Evolutionary conservation across 441 rosid genomes (phyloP).

Genomic region (Arabidopsis lyrata): DNA sequence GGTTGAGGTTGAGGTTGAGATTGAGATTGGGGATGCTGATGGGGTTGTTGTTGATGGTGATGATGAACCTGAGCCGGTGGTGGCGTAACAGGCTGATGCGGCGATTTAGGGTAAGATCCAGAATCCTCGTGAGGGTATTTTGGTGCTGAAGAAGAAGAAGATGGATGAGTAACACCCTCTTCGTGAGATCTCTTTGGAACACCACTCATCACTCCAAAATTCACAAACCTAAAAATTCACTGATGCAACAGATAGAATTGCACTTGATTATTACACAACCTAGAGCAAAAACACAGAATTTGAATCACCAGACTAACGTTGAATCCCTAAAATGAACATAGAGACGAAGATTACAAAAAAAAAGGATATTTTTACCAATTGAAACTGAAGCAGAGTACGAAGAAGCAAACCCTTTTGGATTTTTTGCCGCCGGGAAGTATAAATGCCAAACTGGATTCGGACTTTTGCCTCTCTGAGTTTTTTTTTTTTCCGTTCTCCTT

Average conservation of each 20-base stretch:
- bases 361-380: slow-evolving; percentile 17
- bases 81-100: slow-evolving; percentile 52
- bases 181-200: slow-evolving; percentile 91
- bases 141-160: slow-evolving; percentile 67
- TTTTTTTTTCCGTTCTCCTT: neutral
- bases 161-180: slow-evolving; percentile 70
- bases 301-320: slow-evolving; percentile 20
- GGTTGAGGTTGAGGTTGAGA: slow-evolving; percentile 32
- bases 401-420: slow-evolving; percentile 20
- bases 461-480: slow-evolving; percentile 1
- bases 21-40: slow-evolving; percentile 36
- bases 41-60: slow-evolving; percentile 41
- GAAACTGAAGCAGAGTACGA: slow-evolving; percentile 33
- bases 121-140: slow-evolving; percentile 82
- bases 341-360: neutral
- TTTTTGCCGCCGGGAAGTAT: neutral
- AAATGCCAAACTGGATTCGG: slow-evolving; percentile 23
- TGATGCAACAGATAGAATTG: slow-evolving; percentile 12
- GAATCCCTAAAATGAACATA: slow-evolving; percentile 31
- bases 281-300: slow-evolving; percentile 5
- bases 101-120: slow-evolving; percentile 66
- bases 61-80: slow-evolving; percentile 48
- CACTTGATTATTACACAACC: slow-evolving; percentile 20
- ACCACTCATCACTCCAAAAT: slow-evolving; percentile 69
- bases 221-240: slow-evolving; percentile 8